These are phyloP conservation scores for Viola odorata DNA, from an alignment of 345 rosid genomes.

Conservation along the genomic window DNA sequence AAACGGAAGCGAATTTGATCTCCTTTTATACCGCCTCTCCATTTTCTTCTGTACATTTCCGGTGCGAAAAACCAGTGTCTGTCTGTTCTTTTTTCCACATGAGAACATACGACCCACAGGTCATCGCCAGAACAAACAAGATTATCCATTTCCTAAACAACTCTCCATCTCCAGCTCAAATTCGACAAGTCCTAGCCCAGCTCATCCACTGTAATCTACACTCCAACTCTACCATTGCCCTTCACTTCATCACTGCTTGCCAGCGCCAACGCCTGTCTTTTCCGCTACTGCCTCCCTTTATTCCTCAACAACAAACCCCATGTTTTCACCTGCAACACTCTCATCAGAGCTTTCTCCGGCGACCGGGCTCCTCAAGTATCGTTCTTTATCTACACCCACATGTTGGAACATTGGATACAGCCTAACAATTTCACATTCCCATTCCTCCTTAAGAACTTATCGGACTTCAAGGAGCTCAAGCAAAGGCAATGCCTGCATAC, in stretches of 20 bases:
- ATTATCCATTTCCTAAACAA: conserved; percentile 28
- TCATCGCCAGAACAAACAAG: conserved; percentile 13
- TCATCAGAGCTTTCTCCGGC: conserved; percentile 44
- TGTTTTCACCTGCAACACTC: conserved; percentile 46
- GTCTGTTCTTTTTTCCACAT: conserved; percentile 1
- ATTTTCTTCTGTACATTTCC: too few species aligned
- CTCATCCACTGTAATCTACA: conserved; percentile 36
- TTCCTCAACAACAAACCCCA: conserved; percentile 33
- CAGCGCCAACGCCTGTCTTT: conserved; percentile 25
- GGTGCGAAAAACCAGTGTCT: too few species aligned
- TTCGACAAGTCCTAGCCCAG: conserved; percentile 43
- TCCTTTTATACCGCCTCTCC: too few species aligned
- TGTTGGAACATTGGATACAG: conserved; percentile 26
- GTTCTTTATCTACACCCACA: conserved; percentile 30
- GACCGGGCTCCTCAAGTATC: conserved; percentile 34
- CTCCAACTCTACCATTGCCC: conserved; percentile 29
- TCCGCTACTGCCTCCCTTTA: conserved; percentile 22
- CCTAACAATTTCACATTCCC: conserved; percentile 53
- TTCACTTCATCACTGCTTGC: conserved; percentile 36
- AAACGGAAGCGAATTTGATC: too few species aligned
- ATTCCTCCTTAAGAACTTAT: conserved; percentile 46
- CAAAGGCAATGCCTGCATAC: conserved; percentile 37
- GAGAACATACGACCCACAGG: conserved; percentile 10
- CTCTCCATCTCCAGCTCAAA: conserved; percentile 24
- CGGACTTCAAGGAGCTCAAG: conserved; percentile 30